phyloP scores from a whole-genome alignment of 2,329 filamentous ascomycete genomes.

The Phoma sp. region DNA sequence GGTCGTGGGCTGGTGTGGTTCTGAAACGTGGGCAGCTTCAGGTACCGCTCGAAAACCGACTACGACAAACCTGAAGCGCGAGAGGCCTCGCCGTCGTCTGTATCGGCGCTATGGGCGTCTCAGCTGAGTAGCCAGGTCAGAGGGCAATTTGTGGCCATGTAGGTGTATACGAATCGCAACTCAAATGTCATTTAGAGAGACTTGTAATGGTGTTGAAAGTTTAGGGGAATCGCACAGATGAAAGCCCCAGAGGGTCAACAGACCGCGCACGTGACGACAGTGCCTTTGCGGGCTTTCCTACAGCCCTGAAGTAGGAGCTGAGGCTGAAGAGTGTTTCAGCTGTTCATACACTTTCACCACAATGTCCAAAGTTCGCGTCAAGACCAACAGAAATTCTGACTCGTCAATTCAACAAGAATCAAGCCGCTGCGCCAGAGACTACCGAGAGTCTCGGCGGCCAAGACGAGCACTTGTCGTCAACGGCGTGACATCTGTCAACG shows the following conservation, averaged over 20 bases:
- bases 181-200: neutral
- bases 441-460: conserved; percentile 3
- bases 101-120: conserved; percentile 38
- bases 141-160: neutral
- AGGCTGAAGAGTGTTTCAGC: conserved; percentile 6
- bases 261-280: conserved; percentile 2
- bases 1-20: conserved; percentile 36
- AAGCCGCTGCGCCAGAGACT: neutral
- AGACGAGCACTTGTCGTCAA: conserved; percentile 3
- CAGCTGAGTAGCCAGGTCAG: conserved; percentile 18
- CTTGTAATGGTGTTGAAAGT: neutral
- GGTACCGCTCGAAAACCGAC: conserved; percentile 42
- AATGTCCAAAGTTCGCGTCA: neutral
- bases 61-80: conserved; percentile 48
- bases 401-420: neutral
- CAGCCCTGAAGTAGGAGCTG: neutral
- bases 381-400: neutral
- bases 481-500: conserved; percentile 15
- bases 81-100: conserved; percentile 38
- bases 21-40: conserved; percentile 47
- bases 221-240: neutral
- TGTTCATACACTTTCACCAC: neutral
- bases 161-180: neutral
- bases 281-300: neutral
- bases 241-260: neutral